Base-by-base conservation (phyloP, 2,329 filamentous ascomycete genomes). In the Geoglossum cookeanum region DNA sequence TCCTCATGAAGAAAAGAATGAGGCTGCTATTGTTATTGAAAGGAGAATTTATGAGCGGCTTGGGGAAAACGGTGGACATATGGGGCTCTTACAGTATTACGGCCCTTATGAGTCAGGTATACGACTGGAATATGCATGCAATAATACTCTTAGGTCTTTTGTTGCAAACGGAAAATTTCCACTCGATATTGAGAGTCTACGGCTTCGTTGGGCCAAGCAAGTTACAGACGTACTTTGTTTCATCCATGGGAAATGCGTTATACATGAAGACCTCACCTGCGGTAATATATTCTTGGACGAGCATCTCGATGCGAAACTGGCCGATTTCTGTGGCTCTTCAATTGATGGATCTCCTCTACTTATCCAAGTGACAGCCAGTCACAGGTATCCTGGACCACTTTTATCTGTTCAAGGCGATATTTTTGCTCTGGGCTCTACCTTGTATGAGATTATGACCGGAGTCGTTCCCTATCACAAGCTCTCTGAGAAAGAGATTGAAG, bases 281-380 rank as follows among this genome's bases (percentile, higher is more conserved):
- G 8, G 56, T 51, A 63, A 63, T 51, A 51, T 63, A 56, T 55
- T 42, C 42, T 52, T 63, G 48, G 61, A 63, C 52, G 55, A 58
- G 27, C 52, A 56, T 51, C 57, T 55, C 27, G 44, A 60, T 54
- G 57, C 57, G 33, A 62, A 61, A 47, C 59, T 56, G 6, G 42
- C 9, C 27, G 54, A 56, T 57, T 60, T 60, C 35, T 45, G 48
- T n/a, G 57, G 59, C 33, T 60, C 57, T 4, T 29, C 48, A 22
- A 59, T 60, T 27, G 59, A 60, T 35, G 37, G 49, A n/a, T 30
- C 53, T 29, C 57, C 39, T 37, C 27, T 8, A 17, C 57, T 61
- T 42, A 22, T 60, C 57, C 58, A 59, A 47, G 57, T 59, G 1
- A 32, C 22, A 22, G 30, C 49, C 49, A 45, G 42, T 22, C 42